phyloP scores from a whole-genome alignment of 2,329 filamentous ascomycete genomes.

The Gremmenia infestans region DNA sequence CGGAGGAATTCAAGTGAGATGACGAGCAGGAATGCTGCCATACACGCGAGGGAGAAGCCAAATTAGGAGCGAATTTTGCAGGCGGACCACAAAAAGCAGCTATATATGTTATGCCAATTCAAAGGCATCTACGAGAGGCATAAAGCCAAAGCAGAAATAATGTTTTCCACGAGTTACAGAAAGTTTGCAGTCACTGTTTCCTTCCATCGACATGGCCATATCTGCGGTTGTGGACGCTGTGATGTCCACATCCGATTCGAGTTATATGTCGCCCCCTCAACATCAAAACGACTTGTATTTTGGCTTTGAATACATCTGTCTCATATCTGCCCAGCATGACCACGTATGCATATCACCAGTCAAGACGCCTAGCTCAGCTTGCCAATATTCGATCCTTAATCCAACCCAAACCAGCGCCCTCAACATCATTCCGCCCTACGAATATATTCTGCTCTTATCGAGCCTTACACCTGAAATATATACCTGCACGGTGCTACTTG shows the following conservation, averaged over 20 bases:
- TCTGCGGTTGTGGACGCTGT: background rate
- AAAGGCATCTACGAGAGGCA: slow-evolving; percentile 20
- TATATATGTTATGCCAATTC: slow-evolving; percentile 23
- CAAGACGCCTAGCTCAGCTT: background rate
- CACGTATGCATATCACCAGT: background rate
- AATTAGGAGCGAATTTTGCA: slow-evolving; percentile 19
- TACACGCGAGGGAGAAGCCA: slow-evolving; percentile 19
- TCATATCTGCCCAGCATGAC: background rate
- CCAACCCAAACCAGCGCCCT: slow-evolving; percentile 11
- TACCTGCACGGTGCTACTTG: background rate
- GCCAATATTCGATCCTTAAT: slow-evolving; percentile 1
- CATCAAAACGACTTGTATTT: no score
- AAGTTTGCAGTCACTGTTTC: slow-evolving; percentile 14
- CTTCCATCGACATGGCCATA: slow-evolving; percentile 12
- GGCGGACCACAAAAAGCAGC: slow-evolving; percentile 19
- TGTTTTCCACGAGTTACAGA: slow-evolving; percentile 12
- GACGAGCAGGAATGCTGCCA: slow-evolving; percentile 20
- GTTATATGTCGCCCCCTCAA: background rate
- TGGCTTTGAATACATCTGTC: background rate
- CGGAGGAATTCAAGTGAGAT: slow-evolving; percentile 20
- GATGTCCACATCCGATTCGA: background rate
- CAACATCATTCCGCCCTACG: background rate
- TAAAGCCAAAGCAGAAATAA: background rate
- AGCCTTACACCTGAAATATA: background rate
- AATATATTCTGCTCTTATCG: background rate